Base-by-base conservation (phyloP, 441 rosid species). In the Populus hybrid region DNA sequence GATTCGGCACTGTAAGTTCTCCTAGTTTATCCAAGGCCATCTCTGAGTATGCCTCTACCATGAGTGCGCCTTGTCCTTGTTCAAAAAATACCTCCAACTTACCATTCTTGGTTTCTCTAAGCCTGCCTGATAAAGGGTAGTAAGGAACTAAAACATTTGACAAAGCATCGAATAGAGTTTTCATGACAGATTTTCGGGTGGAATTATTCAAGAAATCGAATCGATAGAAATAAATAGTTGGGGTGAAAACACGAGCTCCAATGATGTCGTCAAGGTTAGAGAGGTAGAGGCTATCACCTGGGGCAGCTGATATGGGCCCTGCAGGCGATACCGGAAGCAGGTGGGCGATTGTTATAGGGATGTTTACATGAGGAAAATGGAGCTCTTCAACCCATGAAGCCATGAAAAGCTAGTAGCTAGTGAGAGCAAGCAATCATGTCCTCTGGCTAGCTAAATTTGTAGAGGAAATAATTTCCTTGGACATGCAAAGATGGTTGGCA, bases 211-310 rank as follows among this genome's bases (percentile, higher is more conserved):
- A 70, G 70, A 33, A 74, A 69, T 23, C 72, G 8, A 88, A 77
- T 36, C 45, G 76, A 24, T 88, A 91, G 84, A 95, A 95, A 74
- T 93, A 95, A 7, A 95, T 87, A 0, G 97, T 92, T 21, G 98
- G 99, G 40, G 97, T 95, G 72, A 95, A 89, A 26, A 91, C 96
- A n/a, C 96, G 88, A 1, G 91, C 90, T 70, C 97, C 98, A 11
- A 92, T 80, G 10, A 84, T 82, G 78, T 91, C 95, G 68, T 95
- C 96, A 24, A 95, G 93, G 83, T 95, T 95, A n/a, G 97, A 95
- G 77, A 93, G 94, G 85, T 95, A 95, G 71, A 92, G 96, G 68
- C 61, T 81, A 71, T 86, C 89, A 24, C 89, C 80, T 29, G 80
- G 79, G 31, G 76, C 68, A 12, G 85, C 87, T 28, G 95, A 89